A percentile compares a stretch with the other conserved stretches of the same genome.
These are phyloP conservation scores for Populus alba DNA, from an alignment of 345 rosid genomes.

Conservation along the genomic window DNA sequence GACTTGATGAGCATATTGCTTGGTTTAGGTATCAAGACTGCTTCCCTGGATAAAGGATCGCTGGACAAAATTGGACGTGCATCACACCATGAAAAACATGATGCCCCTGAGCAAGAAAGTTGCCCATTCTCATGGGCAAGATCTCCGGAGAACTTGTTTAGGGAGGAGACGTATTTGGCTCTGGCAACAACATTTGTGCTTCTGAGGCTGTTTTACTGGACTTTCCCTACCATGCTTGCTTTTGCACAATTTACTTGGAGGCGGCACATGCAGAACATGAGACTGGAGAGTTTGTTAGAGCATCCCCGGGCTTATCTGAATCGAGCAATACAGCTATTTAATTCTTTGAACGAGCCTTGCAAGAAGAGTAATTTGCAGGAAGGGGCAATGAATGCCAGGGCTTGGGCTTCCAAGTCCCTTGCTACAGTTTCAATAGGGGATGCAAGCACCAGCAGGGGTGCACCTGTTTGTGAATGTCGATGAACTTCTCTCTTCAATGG, in stretches of 20 bases:
- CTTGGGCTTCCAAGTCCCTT: slow-evolving; percentile 93
- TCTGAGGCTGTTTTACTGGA: slow-evolving; percentile 50
- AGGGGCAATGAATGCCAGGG: slow-evolving; percentile 84
- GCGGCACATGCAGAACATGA: slow-evolving; percentile 41
- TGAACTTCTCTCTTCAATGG: slow-evolving; percentile 11
- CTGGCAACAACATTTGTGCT: slow-evolving; percentile 73
- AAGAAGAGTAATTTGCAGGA: slow-evolving; percentile 85
- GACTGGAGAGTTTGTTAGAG: slow-evolving; percentile 57
- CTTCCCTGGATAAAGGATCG: slow-evolving; percentile 39
- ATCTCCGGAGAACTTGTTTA: slow-evolving; percentile 85
- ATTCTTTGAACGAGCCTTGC: slow-evolving; percentile 66
- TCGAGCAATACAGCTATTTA: slow-evolving; percentile 46
- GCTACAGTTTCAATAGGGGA: slow-evolving; percentile 90
- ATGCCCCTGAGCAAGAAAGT: slow-evolving; percentile 55
- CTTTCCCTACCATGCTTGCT: slow-evolving; percentile 47
- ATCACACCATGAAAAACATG: slow-evolving; percentile 50
- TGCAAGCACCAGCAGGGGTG: slow-evolving; percentile 61
- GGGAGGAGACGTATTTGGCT: slow-evolving; percentile 75
- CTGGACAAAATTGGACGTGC: slow-evolving; percentile 34
- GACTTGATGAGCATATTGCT: slow-evolving; percentile 8
- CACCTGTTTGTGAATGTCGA: slow-evolving; percentile 26
- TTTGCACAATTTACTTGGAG: slow-evolving; percentile 50
- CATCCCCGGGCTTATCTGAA: slow-evolving; percentile 59
- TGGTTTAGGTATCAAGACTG: slow-evolving; percentile 50
- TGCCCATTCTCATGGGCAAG: slow-evolving; percentile 97